These are phyloP conservation scores for Ceratocystis cubensis DNA, from an alignment of 2,329 filamentous ascomycete species.

Conservation along the genomic window DNA sequence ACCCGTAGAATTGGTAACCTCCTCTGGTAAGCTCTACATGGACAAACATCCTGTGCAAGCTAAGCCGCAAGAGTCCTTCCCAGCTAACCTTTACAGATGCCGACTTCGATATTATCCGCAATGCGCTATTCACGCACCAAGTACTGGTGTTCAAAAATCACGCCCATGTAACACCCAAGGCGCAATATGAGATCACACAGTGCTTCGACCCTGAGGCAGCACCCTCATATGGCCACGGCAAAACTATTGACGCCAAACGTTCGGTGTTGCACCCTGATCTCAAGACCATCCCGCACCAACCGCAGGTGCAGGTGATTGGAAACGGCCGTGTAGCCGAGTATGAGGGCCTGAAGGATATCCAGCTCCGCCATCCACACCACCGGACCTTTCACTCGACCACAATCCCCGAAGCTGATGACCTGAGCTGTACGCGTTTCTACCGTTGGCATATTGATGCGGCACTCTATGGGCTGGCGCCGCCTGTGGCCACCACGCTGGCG, in stretches of 20 bases:
- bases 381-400: constrained; percentile 57
- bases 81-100: constrained; percentile 34
- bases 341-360: constrained; percentile 56
- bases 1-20: constrained; percentile 51
- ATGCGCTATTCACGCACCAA: constrained; percentile 55
- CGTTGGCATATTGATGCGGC: constrained; percentile 74
- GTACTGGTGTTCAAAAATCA: constrained; percentile 62
- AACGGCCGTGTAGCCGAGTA: constrained; percentile 59
- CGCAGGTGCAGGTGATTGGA: constrained; percentile 68
- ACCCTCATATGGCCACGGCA: constrained; percentile 61
- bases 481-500: constrained; percentile 58
- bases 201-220: constrained; percentile 56
- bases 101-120: constrained; percentile 51
- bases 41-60: not conserved
- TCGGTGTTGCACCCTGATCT: constrained; percentile 64
- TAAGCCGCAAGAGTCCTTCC: not conserved
- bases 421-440: constrained; percentile 48
- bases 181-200: constrained; percentile 61
- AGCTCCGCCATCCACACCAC: constrained; percentile 63
- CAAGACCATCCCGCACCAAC: constrained; percentile 68
- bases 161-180: constrained; percentile 48
- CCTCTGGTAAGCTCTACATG: constrained; percentile 34
- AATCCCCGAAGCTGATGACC: constrained; percentile 43
- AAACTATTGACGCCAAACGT: constrained; percentile 52
- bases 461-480: constrained; percentile 61